A percentile compares a stretch with the other conserved stretches of the same genome.
Conservation (phyloP, 768 basidiomycete genomes). For the Fomitopsis serialis region DNA sequence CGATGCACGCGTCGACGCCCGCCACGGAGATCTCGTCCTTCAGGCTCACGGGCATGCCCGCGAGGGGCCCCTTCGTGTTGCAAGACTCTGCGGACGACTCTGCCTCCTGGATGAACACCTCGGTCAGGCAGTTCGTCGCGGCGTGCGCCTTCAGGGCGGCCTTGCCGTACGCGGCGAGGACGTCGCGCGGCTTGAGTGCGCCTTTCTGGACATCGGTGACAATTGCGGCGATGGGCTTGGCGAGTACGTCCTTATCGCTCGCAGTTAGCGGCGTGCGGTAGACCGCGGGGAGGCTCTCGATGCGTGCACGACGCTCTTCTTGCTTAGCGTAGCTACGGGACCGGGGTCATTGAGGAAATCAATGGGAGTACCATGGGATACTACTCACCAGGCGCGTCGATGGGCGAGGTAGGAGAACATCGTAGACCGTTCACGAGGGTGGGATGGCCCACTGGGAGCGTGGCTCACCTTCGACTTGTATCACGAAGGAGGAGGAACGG, state of each 20-base stretch:
- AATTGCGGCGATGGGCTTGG: conserved; percentile 16
- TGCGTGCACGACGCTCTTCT: conserved; percentile 20
- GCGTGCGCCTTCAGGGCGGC: conserved; percentile 35
- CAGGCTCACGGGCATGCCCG: conserved; percentile 45
- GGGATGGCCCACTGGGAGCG: too few relatives aligned
- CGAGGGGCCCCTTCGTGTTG: conserved; percentile 27
- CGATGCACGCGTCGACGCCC: conserved; percentile 46
- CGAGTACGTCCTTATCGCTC: conserved; percentile 16
- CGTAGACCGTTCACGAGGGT: too few relatives aligned
- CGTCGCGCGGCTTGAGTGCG: conserved; percentile 14
- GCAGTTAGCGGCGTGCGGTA: conserved; percentile 15
- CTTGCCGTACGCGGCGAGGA: conserved; percentile 30
- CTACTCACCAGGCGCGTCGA: conserved; percentile 18
- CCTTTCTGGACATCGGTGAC: conserved; percentile 18
- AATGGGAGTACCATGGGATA: neutral
- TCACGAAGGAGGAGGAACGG: too few relatives aligned
- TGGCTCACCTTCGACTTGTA: too few relatives aligned
- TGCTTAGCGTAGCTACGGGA: conserved; percentile 17
- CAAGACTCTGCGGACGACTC: conserved; percentile 19
- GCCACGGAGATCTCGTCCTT: conserved; percentile 43
- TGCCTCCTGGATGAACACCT: conserved; percentile 21
- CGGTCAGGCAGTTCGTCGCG: conserved; percentile 47
- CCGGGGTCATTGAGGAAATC: neutral
- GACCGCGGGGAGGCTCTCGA: conserved; percentile 15
- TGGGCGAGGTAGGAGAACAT: conserved; percentile 20